Evolutionary conservation across 2,329 filamentous ascomycete genomes (phyloP).

Genomic region (Diaporthe citriasiana): DNA sequence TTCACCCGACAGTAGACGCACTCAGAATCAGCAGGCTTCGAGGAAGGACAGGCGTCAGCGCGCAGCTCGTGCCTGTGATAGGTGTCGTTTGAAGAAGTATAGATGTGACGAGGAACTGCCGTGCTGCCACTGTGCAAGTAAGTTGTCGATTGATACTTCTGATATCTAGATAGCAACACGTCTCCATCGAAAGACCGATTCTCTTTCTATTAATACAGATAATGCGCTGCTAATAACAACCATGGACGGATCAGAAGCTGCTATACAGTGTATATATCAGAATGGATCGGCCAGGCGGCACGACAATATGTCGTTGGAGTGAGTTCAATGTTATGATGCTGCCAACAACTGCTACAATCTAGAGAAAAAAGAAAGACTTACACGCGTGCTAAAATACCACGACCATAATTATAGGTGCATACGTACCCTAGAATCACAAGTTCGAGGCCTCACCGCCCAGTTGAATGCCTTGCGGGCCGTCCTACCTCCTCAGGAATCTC

Average conservation of each 20-base stretch:
- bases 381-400: background rate
- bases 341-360: background rate
- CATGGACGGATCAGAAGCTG: background rate
- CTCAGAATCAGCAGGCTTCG: background rate
- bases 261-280: background rate
- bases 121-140: slow-evolving; percentile 10
- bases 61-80: slow-evolving; percentile 4
- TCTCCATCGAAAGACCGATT: no score
- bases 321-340: background rate
- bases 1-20: background rate
- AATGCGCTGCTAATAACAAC: background rate
- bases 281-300: background rate
- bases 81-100: background rate
- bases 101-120: slow-evolving; percentile 11
- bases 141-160: background rate
- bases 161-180: background rate
- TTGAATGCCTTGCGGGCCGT: background rate
- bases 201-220: background rate
- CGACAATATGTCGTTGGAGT: background rate
- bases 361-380: background rate
- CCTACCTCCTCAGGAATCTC: background rate
- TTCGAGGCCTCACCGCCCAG: background rate
- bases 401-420: background rate
- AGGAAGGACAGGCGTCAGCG: background rate
- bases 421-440: slow-evolving; percentile 1